Conservation (phyloP, 78 protist species). For the Isochrysis galbana region DNA sequence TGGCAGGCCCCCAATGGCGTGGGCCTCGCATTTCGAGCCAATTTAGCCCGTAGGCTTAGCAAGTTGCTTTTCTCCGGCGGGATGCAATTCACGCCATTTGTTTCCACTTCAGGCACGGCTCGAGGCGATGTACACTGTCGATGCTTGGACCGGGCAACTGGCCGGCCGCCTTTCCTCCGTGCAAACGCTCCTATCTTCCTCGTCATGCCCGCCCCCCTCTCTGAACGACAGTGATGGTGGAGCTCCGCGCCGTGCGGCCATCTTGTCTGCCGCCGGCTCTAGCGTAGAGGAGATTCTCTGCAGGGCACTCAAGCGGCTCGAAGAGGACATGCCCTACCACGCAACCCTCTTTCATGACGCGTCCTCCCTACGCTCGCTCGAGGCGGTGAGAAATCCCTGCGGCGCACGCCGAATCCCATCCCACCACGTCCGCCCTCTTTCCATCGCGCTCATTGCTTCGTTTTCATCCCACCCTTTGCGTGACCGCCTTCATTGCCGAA, state of each 20-base stretch:
- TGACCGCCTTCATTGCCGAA: too few relatives aligned
- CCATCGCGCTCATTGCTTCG: not conserved
- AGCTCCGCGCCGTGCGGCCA: not conserved
- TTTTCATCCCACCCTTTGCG: too few relatives aligned
- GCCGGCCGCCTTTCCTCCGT: not conserved
- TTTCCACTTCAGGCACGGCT: not conserved
- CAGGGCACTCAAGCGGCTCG: not conserved
- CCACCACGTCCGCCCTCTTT: not conserved
- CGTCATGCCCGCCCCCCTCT: not conserved
- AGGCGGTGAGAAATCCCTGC: not conserved
- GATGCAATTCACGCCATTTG: too few relatives aligned
- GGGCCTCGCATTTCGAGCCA: too few relatives aligned
- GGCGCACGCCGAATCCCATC: not conserved
- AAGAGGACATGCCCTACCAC: constrained; percentile 2
- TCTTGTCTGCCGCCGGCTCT: not conserved
- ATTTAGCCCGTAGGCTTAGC: too few relatives aligned
- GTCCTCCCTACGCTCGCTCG: not conserved
- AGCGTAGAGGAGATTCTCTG: not conserved
- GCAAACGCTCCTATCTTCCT: not conserved
- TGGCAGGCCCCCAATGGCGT: not conserved
- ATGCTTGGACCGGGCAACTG: not conserved
- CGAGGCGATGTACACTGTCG: constrained; percentile 13
- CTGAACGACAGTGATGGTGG: not conserved
- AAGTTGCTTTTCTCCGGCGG: too few relatives aligned
- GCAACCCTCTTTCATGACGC: not conserved